Percentiles rank a stretch among this genome's conserved stretches.
Conservation (phyloP, 768 basidiomycete species). For the Lepiota brunneoincarnata region DNA sequence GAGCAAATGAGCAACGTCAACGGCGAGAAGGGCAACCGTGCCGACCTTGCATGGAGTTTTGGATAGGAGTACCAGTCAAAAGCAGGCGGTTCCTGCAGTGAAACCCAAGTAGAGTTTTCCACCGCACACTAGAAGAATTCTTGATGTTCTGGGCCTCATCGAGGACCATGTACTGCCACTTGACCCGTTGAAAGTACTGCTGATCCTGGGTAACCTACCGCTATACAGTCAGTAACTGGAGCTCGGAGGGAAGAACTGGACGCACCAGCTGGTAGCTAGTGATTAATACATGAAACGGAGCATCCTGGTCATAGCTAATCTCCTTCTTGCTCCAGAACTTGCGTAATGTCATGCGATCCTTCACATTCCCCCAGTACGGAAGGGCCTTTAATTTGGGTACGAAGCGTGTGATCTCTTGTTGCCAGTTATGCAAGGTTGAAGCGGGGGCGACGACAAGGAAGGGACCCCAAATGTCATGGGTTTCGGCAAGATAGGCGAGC, state of each 20-base stretch:
- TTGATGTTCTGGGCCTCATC: conserved; percentile 99
- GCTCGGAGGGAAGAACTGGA: conserved; percentile 13
- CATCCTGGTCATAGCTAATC: conserved; percentile 91
- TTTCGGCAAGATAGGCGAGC: conserved; percentile 93
- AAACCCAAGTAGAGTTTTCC: conserved; percentile 96
- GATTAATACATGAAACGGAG: conserved; percentile 94
- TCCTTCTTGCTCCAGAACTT: conserved; percentile 99
- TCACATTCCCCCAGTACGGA: conserved; percentile 98
- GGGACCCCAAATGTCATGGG: conserved; percentile 98
- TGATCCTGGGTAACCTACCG: conserved; percentile 89
- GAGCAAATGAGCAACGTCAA: conserved; percentile 11
- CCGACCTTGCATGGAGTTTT: conserved; percentile 98
- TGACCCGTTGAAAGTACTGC: conserved; percentile 95
- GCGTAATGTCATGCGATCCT: conserved; percentile 89
- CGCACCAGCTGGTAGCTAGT: conserved; percentile 94
- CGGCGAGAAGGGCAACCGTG: neutral
- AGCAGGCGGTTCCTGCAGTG: conserved; percentile 94
- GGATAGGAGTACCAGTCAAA: conserved; percentile 96
- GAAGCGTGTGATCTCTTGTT: conserved; percentile 95
- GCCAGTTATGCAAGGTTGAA: conserved; percentile 98
- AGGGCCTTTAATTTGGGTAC: conserved; percentile 91
- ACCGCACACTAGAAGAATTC: conserved; percentile 91
- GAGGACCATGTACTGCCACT: conserved; percentile 99
- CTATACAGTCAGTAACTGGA: neutral
- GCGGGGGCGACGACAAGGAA: conserved; percentile 98